Conservation (phyloP, 164 flowering plant genomes). For the Piper longum region DNA sequence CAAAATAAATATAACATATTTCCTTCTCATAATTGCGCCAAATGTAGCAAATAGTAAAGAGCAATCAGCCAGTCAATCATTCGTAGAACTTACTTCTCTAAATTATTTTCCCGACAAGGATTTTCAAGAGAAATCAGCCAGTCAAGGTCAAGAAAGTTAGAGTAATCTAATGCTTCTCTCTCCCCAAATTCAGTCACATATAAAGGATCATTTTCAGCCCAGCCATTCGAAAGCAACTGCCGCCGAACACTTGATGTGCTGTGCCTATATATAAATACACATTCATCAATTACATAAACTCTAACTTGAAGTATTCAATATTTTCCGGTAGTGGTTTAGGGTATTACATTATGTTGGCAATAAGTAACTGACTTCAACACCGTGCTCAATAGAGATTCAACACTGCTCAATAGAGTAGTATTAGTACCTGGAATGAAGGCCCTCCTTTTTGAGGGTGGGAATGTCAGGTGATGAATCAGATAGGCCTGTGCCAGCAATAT, state of each 20-base stretch:
- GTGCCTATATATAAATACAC: constrained; percentile 23
- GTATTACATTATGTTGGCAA: background rate
- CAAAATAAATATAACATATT: background rate
- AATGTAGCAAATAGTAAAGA: too few species aligned
- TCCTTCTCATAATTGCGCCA: too few species aligned
- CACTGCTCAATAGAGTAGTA: background rate
- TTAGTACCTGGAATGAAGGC: constrained; percentile 43
- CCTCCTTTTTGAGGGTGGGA: constrained; percentile 38
- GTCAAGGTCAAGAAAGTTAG: constrained; percentile 74
- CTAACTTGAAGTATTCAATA: too few species aligned
- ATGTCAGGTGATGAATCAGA: constrained; percentile 64
- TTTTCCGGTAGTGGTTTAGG: background rate
- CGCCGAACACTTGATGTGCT: constrained; percentile 37
- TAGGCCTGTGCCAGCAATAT: constrained; percentile 21
- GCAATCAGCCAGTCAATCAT: too few species aligned
- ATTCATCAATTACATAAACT: background rate
- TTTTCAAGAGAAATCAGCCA: constrained; percentile 87
- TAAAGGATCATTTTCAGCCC: constrained; percentile 19
- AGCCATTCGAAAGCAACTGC: constrained; percentile 30
- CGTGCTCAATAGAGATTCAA: too few species aligned
- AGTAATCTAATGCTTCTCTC: constrained; percentile 35
- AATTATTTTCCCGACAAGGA: constrained; percentile 74
- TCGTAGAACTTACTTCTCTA: constrained; percentile 40
- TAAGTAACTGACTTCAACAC: too few species aligned
- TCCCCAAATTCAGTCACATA: constrained; percentile 26